Evolutionary conservation across 2,329 filamentous ascomycete species (phyloP), one percentile per base, ranked within the genome.

Genomic region (Scedosporium minutisporum): DNA sequence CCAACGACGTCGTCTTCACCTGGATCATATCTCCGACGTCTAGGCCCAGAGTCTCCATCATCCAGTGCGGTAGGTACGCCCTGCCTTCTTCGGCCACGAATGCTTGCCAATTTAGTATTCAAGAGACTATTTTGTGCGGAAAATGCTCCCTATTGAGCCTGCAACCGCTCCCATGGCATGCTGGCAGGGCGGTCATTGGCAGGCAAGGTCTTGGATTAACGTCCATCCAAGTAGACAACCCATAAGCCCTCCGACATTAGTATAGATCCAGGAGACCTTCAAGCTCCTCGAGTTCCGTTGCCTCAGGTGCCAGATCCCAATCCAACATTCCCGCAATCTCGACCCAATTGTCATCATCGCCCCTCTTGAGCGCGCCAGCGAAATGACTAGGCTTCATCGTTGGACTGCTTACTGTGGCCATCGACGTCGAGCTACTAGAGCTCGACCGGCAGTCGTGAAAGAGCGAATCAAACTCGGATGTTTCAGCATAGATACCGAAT

Each of bases 11-110:
- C 7, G 91, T 96, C 75, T 96, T 96, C 74, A 97, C 87, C 77
- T 99, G 93, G 3, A 99, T 83, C 69, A 99, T 87, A 71, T 99
- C 95, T 61, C 95, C 95, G 1, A 93, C 91, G 64, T 97, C 93
- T 63, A 99, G 85, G 1, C 84, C 79, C 4, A 99, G 84, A 0
- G 91, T 95, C 78, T 92, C 86, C 95, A 99, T 97, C 79, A 97
- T 89, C 93, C 95, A 99, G 75, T 93, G 91, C 38, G 95, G 95
- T 65, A 99, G 82, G 76, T 99, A 99, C 62, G 96, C 92, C 73
- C 95, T 90, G 59, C 95, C 95, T 75, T 99, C 95, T 72, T 99
- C 95, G 3, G 95, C 95, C 63, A 96, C 95, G 72, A 99, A 99
- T 75, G n/a, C n/a, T n/a, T n/a, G n/a, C n/a, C n/a, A n/a, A n/a